Evolutionary conservation across 345 rosid genomes (phyloP), one percentile per base, ranked within the genome.

Genomic region (Eucalyptus albens): DNA sequence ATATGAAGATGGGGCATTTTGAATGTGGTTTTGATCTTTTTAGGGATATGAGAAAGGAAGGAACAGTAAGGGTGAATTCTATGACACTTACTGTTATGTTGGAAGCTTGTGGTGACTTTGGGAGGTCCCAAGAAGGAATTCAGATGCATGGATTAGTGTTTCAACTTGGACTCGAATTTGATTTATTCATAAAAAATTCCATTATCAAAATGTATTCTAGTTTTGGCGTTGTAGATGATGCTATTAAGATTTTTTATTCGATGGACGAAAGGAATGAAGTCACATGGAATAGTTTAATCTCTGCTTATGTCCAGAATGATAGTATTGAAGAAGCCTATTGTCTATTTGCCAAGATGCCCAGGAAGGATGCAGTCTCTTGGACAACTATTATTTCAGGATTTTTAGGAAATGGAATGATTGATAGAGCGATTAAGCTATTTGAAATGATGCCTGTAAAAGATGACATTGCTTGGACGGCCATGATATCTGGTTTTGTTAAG

Each of bases 201-300:
- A 51, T 95, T 59, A 93, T 97, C 42, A 93, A 94, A 11, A 95
- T 96, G 98, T 95, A 95, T 92, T 91, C 95, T 90, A 92, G 94
- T 89, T 94, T 95, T 55, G 94, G 97, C 47, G 85, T 47, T 80
- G 45, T 89, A 65, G 88, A 88, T 27, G 96, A 91, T 88, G 97
- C 98, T 19, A 90, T 86, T 45, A 51, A 87, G 88, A 89, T 95
- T 31, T 96, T 97, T 91, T 40, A 90, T 33, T 86, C 86, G 45
- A 92, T 95, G 95, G 89, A 55, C 7, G 87, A 65, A 80, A 95
- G 90, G 91, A 95, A 97, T 83, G 86, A 89, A 50, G 96, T 96
- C 91, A 94, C 97, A 67, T 97, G 98, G 98, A 97, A 97, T 91
- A 92, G 96, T 21, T 87, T 97, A 94, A 94, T 97, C 88, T 87